Base-by-base conservation (phyloP, 2,329 filamentous ascomycete genomes). In the Ophiobolus disseminans region DNA sequence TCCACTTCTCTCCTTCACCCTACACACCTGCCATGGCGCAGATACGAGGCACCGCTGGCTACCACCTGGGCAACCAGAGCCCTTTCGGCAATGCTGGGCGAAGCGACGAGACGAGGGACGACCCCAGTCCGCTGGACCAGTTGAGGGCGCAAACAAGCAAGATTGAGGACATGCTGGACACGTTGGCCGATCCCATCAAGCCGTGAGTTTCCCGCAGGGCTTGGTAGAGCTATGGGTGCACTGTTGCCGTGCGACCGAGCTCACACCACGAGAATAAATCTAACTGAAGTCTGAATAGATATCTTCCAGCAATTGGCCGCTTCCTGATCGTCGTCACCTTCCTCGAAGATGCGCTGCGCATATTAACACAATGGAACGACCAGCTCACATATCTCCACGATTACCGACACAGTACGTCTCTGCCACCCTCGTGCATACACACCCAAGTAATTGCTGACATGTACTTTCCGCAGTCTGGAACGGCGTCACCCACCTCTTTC, bases 281-380 rank as follows among this genome's bases (percentile, higher is more conserved):
- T 73, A 53, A 71, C 46, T 14, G 23, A 34, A 34, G 21, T 38
- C 38, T 14, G 38, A 60, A 68, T 71, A 96, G 92, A 57, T 95
- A 96, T 73, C 83, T 99, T 35, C 94, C 94, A 50, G 91, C 90
- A 59, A 93, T 99, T 79, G 94, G 94, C 61, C 90, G 94, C 62
- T 97, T 97, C 76, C 78, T 99, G 62, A 99, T 99, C 65, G 94
- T 99, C 47, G 94, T 97, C 44, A 99, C 94, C 55, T 99, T 99
- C 78, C 82, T 99, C 64, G 94, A 99, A 77, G 94, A 99, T 80
- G 91, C 92, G 40, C 80, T 99, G 55, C 86, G 94, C 73, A 99
- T 99, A 76, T 81, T 97, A 65, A 99, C 94, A 62, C 94, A 99
- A 86, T 99, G 94, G 92, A 86, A 74, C 71, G 94, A 97, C 73